Base-by-base conservation (phyloP, 2,329 filamentous ascomycete genomes). In the Epichloe elymi region DNA sequence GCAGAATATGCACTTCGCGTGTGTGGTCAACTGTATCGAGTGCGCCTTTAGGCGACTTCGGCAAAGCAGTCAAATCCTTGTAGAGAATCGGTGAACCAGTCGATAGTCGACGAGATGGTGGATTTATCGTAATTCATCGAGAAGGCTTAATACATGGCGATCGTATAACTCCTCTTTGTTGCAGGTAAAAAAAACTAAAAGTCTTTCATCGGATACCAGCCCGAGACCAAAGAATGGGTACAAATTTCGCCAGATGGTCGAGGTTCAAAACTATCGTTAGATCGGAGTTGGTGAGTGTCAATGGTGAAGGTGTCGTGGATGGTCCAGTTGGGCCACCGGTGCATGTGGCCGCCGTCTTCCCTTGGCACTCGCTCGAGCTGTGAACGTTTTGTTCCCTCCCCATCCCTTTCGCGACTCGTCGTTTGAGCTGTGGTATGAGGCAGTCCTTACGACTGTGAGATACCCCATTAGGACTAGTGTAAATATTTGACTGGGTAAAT, bases 91-190 rank as follows among this genome's bases (percentile, higher is more conserved):
- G 15, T 14, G 45, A 46, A 36, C 35, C 26, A 15, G 38, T 47
- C 48, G 51, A 48, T 30, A 35, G 14, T 51, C 33, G 51, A 41
- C 43, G 23, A 38, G 44, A 45, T 53, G 23, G 41, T 20, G 36
- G 19, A 39, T 19, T n/a, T 33, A 26, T 48, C 41, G 46, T 49
- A 36, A 36, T 15, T 49, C 50, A 52, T 52, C 35, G 47, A 46
- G 43, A 35, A 37, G 15, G 23, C 12, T 40, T 40, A 39, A 43
- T 15, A 49, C 50, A 52, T 52, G 50, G 41, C 50, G 44, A 14
- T 37, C 39, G 14, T 39, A 30, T 8, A 20, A 37, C 12, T 40
- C 11, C 26, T 37, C 17, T 43, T 7, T 39, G n/a, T 30, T 26
- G 37, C 36, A 26, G 14, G 17, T 6, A 48, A 37, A 20, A 35